A percentile compares a stretch with the other conserved stretches of the same genome.
Conservation (phyloP, 73 alveolate species). For the Stentor coeruleus region DNA sequence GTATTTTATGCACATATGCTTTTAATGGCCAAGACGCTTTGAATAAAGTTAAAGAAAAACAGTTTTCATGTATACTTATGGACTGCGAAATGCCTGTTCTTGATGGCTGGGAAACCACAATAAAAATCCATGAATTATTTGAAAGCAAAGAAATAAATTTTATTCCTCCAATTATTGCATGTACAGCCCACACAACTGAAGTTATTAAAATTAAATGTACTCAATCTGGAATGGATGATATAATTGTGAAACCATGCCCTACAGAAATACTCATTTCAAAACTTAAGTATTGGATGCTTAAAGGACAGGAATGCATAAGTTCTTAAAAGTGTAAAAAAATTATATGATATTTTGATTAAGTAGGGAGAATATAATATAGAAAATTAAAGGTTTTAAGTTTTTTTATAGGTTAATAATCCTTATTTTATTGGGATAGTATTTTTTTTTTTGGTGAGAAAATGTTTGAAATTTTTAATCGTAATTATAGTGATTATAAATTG, state of each 20-base stretch:
- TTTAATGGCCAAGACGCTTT: conserved; percentile 24
- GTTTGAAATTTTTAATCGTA: too few relatives aligned
- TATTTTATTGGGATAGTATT: too few relatives aligned
- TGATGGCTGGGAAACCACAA: neutral
- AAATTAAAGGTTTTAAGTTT: too few relatives aligned
- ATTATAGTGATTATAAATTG: too few relatives aligned
- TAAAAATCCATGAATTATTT: neutral
- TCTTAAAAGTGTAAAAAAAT: too few relatives aligned
- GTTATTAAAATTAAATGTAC: neutral
- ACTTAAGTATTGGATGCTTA: neutral
- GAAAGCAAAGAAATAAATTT: neutral
- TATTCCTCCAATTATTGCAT: neutral
- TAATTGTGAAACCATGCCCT: neutral
- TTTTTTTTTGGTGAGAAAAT: too few relatives aligned
- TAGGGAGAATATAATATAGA: too few relatives aligned
- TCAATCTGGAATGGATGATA: neutral
- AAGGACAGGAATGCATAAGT: too few relatives aligned
- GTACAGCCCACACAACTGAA: neutral
- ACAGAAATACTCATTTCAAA: neutral
- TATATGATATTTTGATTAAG: too few relatives aligned
- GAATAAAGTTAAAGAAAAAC: neutral
- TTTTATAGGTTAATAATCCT: too few relatives aligned
- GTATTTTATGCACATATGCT: neutral
- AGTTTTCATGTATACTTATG: neutral
- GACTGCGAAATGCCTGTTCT: neutral